These are phyloP conservation scores for Bidens hawaiensis DNA, from an alignment of 140 eudicot species.

Conservation along the genomic window DNA sequence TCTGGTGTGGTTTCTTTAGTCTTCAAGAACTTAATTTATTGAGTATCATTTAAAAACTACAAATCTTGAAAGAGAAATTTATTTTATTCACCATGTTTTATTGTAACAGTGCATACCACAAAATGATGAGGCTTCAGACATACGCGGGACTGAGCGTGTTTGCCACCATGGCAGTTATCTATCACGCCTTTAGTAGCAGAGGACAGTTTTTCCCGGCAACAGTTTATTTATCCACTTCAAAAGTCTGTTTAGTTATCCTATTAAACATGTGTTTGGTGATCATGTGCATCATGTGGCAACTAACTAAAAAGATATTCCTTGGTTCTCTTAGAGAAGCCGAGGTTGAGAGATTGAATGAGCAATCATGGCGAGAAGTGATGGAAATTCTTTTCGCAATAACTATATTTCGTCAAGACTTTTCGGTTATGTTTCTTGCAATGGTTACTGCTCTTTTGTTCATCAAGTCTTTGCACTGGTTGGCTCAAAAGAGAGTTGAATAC, in stretches of 20 bases:
- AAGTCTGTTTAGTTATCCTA: conserved; percentile 84
- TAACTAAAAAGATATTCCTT: conserved; percentile 72
- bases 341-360: conserved; percentile 95
- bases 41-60: too few relatives aligned
- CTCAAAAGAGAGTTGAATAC: conserved; percentile 96
- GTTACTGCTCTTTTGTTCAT: conserved; percentile 82
- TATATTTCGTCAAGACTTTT: conserved; percentile 88
- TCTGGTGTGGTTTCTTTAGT: not conserved
- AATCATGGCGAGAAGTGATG: conserved; percentile 98
- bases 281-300: conserved; percentile 93
- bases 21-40: not conserved
- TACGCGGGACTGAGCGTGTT: conserved; percentile 66
- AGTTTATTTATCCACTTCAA: conserved; percentile 85
- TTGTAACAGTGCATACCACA: conserved; percentile 28
- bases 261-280: conserved; percentile 93
- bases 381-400: conserved; percentile 94
- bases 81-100: conserved; percentile 12
- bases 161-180: conserved; percentile 70
- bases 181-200: conserved; percentile 86
- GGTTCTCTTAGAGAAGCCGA: conserved; percentile 93
- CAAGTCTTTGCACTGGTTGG: conserved; percentile 98
- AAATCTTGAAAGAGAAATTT: not conserved
- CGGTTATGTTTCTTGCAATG: conserved; percentile 84
- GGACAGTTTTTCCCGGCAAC: conserved; percentile 88
- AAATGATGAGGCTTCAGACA: conserved; percentile 70